A percentile compares a stretch with the other conserved stretches of the same genome.
These are phyloP conservation scores for Laetiporus sulphureus DNA, from an alignment of 1,284 basidiomycete species.

Conservation along the genomic window DNA sequence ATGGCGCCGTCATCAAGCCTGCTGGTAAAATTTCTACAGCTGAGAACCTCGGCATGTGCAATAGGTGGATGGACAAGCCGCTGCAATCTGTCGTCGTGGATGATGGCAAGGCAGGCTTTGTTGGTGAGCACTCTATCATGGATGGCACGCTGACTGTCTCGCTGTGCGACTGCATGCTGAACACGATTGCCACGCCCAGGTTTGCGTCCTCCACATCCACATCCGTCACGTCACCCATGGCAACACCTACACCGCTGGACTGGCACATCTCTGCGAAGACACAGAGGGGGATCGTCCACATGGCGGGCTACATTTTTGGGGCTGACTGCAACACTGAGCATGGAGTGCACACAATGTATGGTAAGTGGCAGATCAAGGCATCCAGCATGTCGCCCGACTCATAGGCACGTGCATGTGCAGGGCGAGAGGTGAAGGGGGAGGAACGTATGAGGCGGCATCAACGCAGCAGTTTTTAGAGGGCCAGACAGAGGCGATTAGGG, in stretches of 20 bases:
- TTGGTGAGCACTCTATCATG: conserved; percentile 93
- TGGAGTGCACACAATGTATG: conserved; percentile 71
- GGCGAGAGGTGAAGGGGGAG: conserved; percentile 40
- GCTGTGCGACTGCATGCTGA: conserved; percentile 69
- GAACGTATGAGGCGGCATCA: conserved; percentile 86
- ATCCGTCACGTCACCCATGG: conserved; percentile 15
- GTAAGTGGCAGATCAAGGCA: conserved; percentile 83
- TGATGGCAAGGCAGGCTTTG: conserved; percentile 73
- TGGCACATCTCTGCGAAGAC: conserved; percentile 53
- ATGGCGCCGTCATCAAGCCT: conserved; percentile 47
- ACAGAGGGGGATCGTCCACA: conserved; percentile 43
- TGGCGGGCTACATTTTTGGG: conserved; percentile 51
- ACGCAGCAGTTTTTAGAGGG: conserved; percentile 83
- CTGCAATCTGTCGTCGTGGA: conserved; percentile 78
- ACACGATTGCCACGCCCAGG: conserved; percentile 49
- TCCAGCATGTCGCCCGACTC: conserved; percentile 84
- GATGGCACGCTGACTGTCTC: conserved; percentile 68
- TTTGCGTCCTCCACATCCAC: conserved; percentile 41
- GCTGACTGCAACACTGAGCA: conserved; percentile 62
- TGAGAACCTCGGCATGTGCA: conserved; percentile 45
- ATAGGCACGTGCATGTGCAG: conserved; percentile 82
- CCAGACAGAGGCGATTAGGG: conserved; percentile 83
- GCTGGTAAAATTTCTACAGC: too few relatives aligned
- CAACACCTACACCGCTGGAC: conserved; percentile 40
- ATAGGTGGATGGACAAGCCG: conserved; percentile 82